Conservation (phyloP, 352 stramenopile species). For the Thraustochytrium striatum region DNA sequence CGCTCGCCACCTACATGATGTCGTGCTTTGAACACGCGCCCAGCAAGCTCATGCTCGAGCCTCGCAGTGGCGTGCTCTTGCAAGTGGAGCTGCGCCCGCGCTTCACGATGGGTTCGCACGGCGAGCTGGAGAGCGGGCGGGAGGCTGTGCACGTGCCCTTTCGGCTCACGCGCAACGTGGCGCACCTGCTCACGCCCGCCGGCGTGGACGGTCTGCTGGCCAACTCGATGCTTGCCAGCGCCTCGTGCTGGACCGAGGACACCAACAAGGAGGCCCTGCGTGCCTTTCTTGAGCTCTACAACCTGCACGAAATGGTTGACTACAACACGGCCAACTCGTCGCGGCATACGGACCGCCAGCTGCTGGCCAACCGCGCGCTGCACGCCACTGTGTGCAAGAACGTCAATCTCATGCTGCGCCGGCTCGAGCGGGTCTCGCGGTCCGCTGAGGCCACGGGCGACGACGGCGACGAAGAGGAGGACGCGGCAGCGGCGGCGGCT, state of each 20-base stretch:
- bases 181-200: conserved; percentile 74
- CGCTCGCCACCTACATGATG: not conserved
- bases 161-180: conserved; percentile 75
- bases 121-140: not conserved
- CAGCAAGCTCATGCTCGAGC: conserved; percentile 8
- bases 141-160: conserved; percentile 63
- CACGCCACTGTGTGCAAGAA: not conserved
- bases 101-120: not conserved
- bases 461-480: too few species aligned
- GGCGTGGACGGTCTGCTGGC: conserved; percentile 77
- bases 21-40: not conserved
- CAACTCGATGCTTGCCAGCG: conserved; percentile 70
- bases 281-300: conserved; percentile 19
- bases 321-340: not conserved
- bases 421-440: not conserved
- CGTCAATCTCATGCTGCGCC: not conserved
- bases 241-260: conserved; percentile 23
- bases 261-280: not conserved
- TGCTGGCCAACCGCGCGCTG: not conserved
- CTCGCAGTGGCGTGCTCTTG: not conserved
- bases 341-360: not conserved
- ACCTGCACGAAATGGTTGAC: conserved; percentile 8
- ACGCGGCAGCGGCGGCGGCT: too few species aligned
- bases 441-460: not conserved
- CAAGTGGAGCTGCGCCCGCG: conserved; percentile 17